Evolutionary conservation across 1,284 basidiomycete genomes (phyloP).

Genomic region (Athelia sp.): DNA sequence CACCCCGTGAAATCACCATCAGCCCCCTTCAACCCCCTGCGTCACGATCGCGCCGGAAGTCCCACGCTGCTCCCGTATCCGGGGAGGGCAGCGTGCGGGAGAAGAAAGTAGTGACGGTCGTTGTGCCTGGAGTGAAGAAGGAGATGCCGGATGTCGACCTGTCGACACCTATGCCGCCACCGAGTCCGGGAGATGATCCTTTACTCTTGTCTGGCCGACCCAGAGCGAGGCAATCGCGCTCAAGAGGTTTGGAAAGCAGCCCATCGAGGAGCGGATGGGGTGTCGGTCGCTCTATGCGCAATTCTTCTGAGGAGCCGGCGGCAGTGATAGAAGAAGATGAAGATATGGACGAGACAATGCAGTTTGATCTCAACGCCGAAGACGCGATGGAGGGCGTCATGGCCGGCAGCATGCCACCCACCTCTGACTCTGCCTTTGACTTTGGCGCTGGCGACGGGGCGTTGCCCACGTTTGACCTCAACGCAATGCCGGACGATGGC

Average conservation of each 20-base stretch:
- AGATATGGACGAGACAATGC: neutral
- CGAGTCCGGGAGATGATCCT: slow-evolving; percentile 71
- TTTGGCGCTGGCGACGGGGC: slow-evolving; percentile 7
- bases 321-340: slow-evolving; percentile 6
- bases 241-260: neutral
- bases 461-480: slow-evolving; percentile 27
- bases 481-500: slow-evolving; percentile 9
- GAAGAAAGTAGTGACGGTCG: slow-evolving; percentile 19
- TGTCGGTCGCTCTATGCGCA: slow-evolving; percentile 1
- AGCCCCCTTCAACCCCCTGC: slow-evolving; percentile 28
- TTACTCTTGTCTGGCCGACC: slow-evolving; percentile 49
- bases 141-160: slow-evolving; percentile 63
- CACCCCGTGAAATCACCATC: slow-evolving; percentile 55
- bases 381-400: neutral
- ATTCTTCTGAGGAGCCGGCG: slow-evolving; percentile 17
- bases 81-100: slow-evolving; percentile 10
- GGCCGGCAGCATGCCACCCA: neutral
- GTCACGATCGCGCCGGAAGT: slow-evolving; percentile 26
- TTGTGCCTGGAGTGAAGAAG: slow-evolving; percentile 41
- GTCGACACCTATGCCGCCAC: slow-evolving; percentile 51
- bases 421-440: neutral
- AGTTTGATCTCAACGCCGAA: neutral
- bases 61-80: slow-evolving; percentile 6
- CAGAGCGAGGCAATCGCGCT: neutral
- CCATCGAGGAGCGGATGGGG: neutral